phyloP scores from a whole-genome alignment of 2,329 filamentous ascomycete species.

The Penicillium griseofulvum region DNA sequence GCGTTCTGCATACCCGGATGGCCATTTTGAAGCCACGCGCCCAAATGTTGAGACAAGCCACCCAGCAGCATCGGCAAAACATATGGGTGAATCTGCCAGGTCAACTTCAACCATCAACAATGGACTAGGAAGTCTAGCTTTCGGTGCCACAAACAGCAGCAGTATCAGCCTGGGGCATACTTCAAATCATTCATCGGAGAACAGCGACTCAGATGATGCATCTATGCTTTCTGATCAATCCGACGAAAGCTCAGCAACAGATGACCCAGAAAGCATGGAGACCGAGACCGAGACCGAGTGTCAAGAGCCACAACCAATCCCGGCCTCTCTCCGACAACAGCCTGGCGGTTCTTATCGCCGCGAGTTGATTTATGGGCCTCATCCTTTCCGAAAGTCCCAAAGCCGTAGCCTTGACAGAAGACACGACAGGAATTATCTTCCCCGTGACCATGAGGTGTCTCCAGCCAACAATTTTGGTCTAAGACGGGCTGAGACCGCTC shows the following conservation, averaged over 20 bases:
- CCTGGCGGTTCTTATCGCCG: slow-evolving; percentile 17
- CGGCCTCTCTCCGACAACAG: slow-evolving; percentile 19
- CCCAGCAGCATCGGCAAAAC: background rate
- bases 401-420: slow-evolving; percentile 11
- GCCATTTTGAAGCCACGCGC: background rate
- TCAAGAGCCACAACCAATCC: slow-evolving; percentile 15
- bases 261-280: slow-evolving; percentile 25
- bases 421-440: background rate
- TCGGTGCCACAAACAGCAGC: background rate
- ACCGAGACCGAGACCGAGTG: slow-evolving; percentile 18
- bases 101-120: background rate
- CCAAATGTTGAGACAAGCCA: background rate
- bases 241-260: slow-evolving; percentile 28
- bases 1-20: background rate
- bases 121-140: background rate
- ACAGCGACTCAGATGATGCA: slow-evolving; percentile 32
- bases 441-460: slow-evolving; percentile 6
- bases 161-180: background rate
- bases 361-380: background rate
- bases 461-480: background rate
- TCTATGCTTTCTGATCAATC: slow-evolving; percentile 28
- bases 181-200: slow-evolving; percentile 16
- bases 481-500: background rate
- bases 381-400: slow-evolving; percentile 1
- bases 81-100: background rate